phyloP scores from a whole-genome alignment of 2,329 filamentous ascomycete species.

The Sporothrix pallida region DNA sequence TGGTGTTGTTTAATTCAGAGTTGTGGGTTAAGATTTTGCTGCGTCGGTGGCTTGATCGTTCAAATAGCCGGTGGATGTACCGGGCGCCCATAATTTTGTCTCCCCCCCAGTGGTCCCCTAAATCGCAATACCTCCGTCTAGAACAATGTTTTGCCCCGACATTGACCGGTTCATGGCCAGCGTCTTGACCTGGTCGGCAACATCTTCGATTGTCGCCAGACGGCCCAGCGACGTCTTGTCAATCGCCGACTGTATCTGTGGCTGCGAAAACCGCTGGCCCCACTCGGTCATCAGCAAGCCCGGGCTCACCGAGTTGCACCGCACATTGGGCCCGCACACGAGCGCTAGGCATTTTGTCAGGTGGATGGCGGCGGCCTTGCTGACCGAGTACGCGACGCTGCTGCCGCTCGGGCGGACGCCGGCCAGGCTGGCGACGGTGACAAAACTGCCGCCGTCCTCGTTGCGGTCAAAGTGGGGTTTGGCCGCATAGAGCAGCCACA shows the following conservation, averaged over 20 bases:
- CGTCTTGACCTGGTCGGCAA: conserved; percentile 27
- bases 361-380: conserved; percentile 73
- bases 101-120: not conserved
- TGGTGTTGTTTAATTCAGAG: too few relatives aligned
- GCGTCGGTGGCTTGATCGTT: too few relatives aligned
- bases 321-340: conserved; percentile 58
- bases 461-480: conserved; percentile 59
- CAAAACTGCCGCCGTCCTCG: conserved; percentile 60
- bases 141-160: conserved; percentile 27
- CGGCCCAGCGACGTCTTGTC: not conserved
- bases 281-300: conserved; percentile 54
- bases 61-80: not conserved
- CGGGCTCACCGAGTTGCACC: conserved; percentile 64
- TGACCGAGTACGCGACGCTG: conserved; percentile 72
- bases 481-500: conserved; percentile 64
- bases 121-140: conserved; percentile 23
- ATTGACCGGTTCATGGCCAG: conserved; percentile 25
- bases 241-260: not conserved
- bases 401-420: conserved; percentile 68
- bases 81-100: not conserved
- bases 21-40: too few relatives aligned
- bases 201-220: conserved; percentile 1
- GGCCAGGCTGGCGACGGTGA: conserved; percentile 68
- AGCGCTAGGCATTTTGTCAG: conserved; percentile 60
- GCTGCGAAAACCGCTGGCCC: conserved; percentile 19